These are phyloP conservation scores for Spencermartinsiella europaea DNA, from an alignment of 805 yeast genomes.

Conservation along the genomic window DNA sequence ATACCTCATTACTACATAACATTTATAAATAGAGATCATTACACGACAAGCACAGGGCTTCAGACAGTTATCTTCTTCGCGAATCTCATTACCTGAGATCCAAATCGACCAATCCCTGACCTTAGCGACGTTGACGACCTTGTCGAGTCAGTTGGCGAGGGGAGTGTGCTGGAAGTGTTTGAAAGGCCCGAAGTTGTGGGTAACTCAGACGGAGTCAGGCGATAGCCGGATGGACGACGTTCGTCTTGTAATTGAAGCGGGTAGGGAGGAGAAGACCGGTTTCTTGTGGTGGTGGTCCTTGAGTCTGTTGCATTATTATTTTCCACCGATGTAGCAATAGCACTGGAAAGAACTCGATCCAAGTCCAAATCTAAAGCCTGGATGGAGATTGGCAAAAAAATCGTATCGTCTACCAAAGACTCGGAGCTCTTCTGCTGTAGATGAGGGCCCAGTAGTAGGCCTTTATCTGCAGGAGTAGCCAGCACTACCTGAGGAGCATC, in stretches of 20 bases:
- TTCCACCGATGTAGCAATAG: conserved; percentile 5
- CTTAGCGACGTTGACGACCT: not conserved
- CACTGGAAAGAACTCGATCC: conserved; percentile 7
- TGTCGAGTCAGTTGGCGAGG: not conserved
- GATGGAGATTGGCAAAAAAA: conserved; percentile 11
- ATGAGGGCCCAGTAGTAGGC: not conserved
- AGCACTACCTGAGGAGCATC: conserved; percentile 4
- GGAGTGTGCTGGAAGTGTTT: not conserved
- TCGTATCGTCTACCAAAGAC: not conserved
- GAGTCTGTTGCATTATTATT: too few relatives aligned
- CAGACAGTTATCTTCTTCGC: conserved; percentile 29
- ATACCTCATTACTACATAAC: conserved; percentile 1
- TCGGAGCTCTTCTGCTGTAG: conserved; percentile 1
- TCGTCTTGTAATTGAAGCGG: not conserved
- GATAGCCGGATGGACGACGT: not conserved
- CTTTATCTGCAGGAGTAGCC: conserved; percentile 1
- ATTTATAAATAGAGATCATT: not conserved
- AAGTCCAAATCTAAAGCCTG: conserved; percentile 14
- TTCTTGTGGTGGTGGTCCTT: not conserved
- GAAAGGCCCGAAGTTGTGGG: not conserved
- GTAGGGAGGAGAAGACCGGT: not conserved
- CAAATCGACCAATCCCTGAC: not conserved
- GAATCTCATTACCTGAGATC: not conserved
- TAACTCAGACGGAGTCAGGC: not conserved
- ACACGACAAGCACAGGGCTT: not conserved